Percentiles rank a stretch among this genome's conserved stretches.
These are phyloP conservation scores for Sesbania bispinosa DNA, from an alignment of 306 rosid species.

Conservation along the genomic window DNA sequence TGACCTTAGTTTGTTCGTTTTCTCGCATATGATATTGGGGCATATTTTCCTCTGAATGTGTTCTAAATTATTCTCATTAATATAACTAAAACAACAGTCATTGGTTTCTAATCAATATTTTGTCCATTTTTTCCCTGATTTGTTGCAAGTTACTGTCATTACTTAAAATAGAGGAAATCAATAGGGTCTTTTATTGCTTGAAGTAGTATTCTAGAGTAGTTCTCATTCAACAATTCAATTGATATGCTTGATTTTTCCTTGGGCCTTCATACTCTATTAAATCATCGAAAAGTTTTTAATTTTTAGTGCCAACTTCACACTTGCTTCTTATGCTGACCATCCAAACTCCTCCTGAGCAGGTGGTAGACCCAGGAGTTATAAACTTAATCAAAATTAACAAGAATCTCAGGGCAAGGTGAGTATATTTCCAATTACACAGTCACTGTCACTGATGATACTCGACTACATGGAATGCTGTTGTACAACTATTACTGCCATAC, in stretches of 20 bases:
- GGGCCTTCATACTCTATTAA: background rate
- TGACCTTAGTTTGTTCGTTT: background rate
- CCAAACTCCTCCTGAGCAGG: conserved; percentile 20
- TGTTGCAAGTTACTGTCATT: background rate
- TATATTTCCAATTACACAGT: conserved; percentile 19
- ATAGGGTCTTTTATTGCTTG: background rate
- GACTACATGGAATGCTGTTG: background rate
- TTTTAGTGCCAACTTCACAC: background rate
- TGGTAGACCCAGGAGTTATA: conserved; percentile 33
- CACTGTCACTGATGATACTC: conserved; percentile 8
- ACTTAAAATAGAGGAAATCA: background rate
- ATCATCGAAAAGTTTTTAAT: background rate
- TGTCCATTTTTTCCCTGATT: background rate
- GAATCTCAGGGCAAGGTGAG: conserved; percentile 61
- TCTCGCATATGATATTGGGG: conserved; percentile 9
- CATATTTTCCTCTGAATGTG: background rate
- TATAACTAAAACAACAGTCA: background rate
- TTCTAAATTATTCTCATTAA: background rate
- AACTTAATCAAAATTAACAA: conserved; percentile 42
- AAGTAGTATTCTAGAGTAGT: conserved; percentile 7
- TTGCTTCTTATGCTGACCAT: conserved; percentile 31
- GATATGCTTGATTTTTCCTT: conserved; percentile 13
- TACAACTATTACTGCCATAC: background rate
- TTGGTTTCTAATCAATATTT: background rate
- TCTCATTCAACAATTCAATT: background rate